Base-by-base conservation (phyloP, 2,329 filamentous ascomycete species). In the Claviceps monticola region DNA sequence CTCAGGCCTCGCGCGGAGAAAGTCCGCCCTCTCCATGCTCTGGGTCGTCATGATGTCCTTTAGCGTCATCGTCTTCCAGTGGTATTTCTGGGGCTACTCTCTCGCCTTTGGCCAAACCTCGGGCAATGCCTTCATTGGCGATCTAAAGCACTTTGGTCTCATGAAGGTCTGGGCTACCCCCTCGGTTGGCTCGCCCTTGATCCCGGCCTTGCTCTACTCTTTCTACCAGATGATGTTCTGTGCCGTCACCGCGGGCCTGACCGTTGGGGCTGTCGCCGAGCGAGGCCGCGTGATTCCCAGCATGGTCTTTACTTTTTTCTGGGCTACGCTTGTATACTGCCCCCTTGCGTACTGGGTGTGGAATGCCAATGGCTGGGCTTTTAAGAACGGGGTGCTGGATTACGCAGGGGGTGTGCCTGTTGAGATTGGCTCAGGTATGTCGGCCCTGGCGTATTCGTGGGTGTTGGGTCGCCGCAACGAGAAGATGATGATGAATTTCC, bases 141-240 rank as follows among this genome's bases (percentile, higher is more conserved):
- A 97, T 66, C 72, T 98, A 52, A 78, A 83, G 60, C 86, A 94
- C 68, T 95, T 97, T 61, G 93, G 89, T 55, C 76, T 98, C 60
- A 84, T 80, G 75, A 87, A 89, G 63, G 88, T 88, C 2, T 76
- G 95, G 60, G 93, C 79, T 50, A 74, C 76, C 46, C 90, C 90
- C n/a, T 94, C 88, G 54, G 88, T 86, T 26, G 93, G 90, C 52
- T 94, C 87, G 36, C 85, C 89, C 17, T 77, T 96, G 55, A 82
- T 97, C 60, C 88, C 93, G 1, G 88, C 89, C 63, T 76, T 98
- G 42, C 78, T 97, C 3, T 97, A 93, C 70, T 86, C 88, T 42
- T 95, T 97, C 70, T 97, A 96, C 70, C 87, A 95, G 87, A 88
- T 97, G 84, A 90, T 95, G 84, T 98, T 98, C 75, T 93, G 87